Percentiles rank a stretch among this genome's conserved stretches.
phyloP scores from a whole-genome alignment of 495 filamentous ascomycete species.

The Neurospora sp. region DNA sequence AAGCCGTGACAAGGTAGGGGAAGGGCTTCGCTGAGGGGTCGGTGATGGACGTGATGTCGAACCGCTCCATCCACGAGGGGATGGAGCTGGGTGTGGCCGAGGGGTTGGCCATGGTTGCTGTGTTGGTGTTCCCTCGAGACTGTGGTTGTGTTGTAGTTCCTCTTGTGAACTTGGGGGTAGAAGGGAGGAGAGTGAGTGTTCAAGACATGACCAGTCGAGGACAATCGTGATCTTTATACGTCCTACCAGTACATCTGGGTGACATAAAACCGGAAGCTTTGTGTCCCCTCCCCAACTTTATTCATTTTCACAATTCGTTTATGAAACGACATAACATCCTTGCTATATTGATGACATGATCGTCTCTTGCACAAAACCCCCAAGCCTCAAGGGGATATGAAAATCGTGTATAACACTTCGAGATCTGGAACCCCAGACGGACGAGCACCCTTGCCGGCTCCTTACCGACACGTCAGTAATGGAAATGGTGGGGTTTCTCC shows the following conservation, averaged over 20 bases:
- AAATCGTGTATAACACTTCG: background rate
- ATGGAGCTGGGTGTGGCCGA: background rate
- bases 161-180: background rate
- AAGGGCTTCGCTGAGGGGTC: background rate
- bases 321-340: background rate
- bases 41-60: background rate
- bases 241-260: background rate
- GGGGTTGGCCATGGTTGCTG: background rate
- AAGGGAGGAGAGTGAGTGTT: background rate
- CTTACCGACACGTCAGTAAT: background rate
- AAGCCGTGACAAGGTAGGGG: constrained; percentile 1
- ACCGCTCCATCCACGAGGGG: background rate
- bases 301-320: background rate
- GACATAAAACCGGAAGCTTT: background rate
- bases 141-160: background rate
- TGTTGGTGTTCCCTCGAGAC: background rate
- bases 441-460: background rate
- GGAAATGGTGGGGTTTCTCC: background rate
- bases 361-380: background rate
- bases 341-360: background rate
- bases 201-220: background rate
- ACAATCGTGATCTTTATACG: background rate
- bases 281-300: background rate
- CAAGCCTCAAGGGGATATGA: background rate
- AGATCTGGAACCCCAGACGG: background rate